Evolutionary conservation across 1,139 yeast genomes (phyloP).

Genomic region (Scheffersomyces titani): DNA sequence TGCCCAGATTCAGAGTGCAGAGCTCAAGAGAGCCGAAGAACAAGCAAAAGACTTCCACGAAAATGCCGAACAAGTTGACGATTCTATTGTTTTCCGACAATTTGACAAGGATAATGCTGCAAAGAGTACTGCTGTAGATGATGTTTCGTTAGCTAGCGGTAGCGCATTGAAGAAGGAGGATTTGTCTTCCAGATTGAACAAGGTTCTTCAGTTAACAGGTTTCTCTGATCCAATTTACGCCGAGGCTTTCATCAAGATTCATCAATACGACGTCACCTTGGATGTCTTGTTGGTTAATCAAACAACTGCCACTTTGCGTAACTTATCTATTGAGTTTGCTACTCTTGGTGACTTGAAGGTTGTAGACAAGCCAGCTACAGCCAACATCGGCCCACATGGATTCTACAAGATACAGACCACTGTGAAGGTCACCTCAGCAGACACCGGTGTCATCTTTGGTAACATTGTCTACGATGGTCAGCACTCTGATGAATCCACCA

Average conservation of each 20-base stretch:
- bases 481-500: constrained; percentile 85
- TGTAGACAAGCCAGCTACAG: constrained; percentile 89
- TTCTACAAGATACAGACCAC: constrained; percentile 89
- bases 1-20: constrained; percentile 57
- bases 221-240: constrained; percentile 98
- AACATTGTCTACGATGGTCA: constrained; percentile 96
- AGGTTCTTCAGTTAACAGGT: constrained; percentile 92
- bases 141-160: constrained; percentile 49
- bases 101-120: constrained; percentile 49
- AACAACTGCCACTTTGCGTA: constrained; percentile 86
- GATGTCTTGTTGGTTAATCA: constrained; percentile 95
- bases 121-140: constrained; percentile 48
- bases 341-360: constrained; percentile 95
- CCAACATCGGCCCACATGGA: constrained; percentile 94
- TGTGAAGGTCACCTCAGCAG: constrained; percentile 93
- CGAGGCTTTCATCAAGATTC: constrained; percentile 92
- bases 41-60: constrained; percentile 64
- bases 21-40: constrained; percentile 54
- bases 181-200: constrained; percentile 75
- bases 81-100: constrained; percentile 80
- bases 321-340: constrained; percentile 92
- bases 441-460: constrained; percentile 86
- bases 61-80: constrained; percentile 82
- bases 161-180: constrained; percentile 54
- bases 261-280: constrained; percentile 92